These are phyloP conservation scores for Lentinula sp. DNA, from an alignment of 768 basidiomycete species.

Conservation along the genomic window DNA sequence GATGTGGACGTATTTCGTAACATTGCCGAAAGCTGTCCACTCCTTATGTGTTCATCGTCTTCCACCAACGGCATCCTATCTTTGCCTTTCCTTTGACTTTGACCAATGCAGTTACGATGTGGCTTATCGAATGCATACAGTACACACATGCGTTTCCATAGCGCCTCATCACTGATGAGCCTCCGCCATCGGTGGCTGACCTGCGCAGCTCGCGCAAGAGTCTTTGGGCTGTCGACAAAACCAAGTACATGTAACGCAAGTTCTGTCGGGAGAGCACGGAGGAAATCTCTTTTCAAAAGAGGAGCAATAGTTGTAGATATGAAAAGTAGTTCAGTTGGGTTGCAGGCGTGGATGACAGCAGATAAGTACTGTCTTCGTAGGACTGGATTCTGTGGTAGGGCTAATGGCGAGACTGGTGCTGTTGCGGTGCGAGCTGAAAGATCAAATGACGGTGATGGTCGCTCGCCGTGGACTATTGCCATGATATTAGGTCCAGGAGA, in stretches of 20 bases:
- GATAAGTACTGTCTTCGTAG: constrained; percentile 47
- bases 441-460: constrained; percentile 10
- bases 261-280: constrained; percentile 57
- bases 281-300: constrained; percentile 52
- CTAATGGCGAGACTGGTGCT: constrained; percentile 4
- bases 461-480: constrained; percentile 8
- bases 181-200: constrained; percentile 71
- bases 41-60: background rate
- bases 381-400: constrained; percentile 26
- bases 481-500: constrained; percentile 36
- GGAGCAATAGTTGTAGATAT: constrained; percentile 60
- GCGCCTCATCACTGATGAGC: constrained; percentile 65
- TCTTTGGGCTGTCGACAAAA: constrained; percentile 70
- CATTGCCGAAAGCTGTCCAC: background rate
- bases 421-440: constrained; percentile 5
- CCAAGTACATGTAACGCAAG: constrained; percentile 68
- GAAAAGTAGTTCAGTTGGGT: constrained; percentile 57
- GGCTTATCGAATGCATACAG: constrained; percentile 39
- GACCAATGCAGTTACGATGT: background rate
- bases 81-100: background rate
- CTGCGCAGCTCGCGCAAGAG: constrained; percentile 60
- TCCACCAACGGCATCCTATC: constrained; percentile 2
- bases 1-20: background rate
- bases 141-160: constrained; percentile 77
- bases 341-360: constrained; percentile 46